These are phyloP conservation scores for Tetradesmus lagerheimii DNA, from an alignment of 139 green algal genomes.

Conservation along the genomic window DNA sequence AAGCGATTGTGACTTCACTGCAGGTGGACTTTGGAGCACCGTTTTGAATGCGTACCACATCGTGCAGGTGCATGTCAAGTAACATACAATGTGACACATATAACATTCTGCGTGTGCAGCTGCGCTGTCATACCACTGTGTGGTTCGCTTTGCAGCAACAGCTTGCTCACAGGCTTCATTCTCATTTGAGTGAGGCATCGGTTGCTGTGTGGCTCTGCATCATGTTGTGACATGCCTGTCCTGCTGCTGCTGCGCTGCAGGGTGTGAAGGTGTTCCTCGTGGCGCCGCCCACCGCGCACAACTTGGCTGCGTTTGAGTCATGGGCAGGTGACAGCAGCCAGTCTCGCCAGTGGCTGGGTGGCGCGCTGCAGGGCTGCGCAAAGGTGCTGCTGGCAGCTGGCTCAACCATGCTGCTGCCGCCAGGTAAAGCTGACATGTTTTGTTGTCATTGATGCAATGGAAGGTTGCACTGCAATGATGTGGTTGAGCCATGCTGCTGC, in stretches of 20 bases:
- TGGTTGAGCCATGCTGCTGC: no score
- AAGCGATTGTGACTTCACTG: not conserved
- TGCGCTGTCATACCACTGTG: no score
- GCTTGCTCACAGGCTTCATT: no score
- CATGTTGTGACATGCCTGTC: not conserved
- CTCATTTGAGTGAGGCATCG: no score
- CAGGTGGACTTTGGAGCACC: not conserved
- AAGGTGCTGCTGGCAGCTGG: not conserved
- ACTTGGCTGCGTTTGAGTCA: conserved; percentile 19
- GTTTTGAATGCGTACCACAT: not conserved
- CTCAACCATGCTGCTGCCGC: conserved; percentile 22
- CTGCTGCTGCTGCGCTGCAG: not conserved
- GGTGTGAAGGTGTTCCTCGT: conserved; percentile 28
- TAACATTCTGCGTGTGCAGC: no score
- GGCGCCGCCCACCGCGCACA: conserved; percentile 17
- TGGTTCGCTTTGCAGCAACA: no score
- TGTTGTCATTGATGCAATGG: no score
- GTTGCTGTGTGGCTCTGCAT: conserved; percentile 12
- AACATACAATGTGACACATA: no score
- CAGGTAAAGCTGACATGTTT: not conserved
- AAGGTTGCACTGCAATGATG: no score
- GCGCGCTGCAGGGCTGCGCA: not conserved
- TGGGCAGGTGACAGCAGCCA: conserved; percentile 10
- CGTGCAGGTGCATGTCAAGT: not conserved
- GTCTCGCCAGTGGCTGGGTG: not conserved